Evolutionary conservation across 495 filamentous ascomycete species (phyloP).

Genomic region (Pyronema domesticum): DNA sequence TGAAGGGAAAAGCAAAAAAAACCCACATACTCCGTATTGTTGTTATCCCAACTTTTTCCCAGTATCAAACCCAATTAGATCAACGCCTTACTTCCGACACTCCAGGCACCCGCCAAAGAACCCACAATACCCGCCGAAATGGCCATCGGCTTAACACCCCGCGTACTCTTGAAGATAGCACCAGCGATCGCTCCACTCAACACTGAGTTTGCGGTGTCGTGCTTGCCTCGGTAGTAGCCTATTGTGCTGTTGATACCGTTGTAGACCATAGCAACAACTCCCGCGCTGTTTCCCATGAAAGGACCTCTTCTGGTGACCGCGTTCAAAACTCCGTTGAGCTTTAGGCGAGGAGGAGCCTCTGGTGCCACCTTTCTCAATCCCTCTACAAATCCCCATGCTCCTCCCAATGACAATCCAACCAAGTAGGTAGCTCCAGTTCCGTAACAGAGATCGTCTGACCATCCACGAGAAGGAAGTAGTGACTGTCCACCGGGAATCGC

Average conservation of each 20-base stretch:
- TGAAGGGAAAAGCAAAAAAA: background rate
- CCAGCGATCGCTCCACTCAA: slow-evolving; percentile 69
- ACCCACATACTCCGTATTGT: background rate
- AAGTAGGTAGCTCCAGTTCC: slow-evolving; percentile 90
- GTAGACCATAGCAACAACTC: slow-evolving; percentile 86
- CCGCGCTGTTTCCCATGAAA: slow-evolving; percentile 91
- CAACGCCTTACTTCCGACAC: slow-evolving; percentile 35
- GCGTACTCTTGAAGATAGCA: slow-evolving; percentile 89
- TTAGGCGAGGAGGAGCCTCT: slow-evolving; percentile 68
- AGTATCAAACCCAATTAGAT: slow-evolving; percentile 6
- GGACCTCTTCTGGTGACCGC: slow-evolving; percentile 80
- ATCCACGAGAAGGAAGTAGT: slow-evolving; percentile 81
- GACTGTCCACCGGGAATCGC: slow-evolving; percentile 73
- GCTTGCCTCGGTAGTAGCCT: slow-evolving; percentile 70
- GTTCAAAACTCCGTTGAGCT: slow-evolving; percentile 84
- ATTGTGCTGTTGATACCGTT: slow-evolving; percentile 86
- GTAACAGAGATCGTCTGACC: slow-evolving; percentile 96
- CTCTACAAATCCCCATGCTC: slow-evolving; percentile 79
- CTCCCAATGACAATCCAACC: slow-evolving; percentile 65
- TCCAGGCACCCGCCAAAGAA: slow-evolving; percentile 67
- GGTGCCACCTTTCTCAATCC: slow-evolving; percentile 55
- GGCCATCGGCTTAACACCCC: slow-evolving; percentile 75
- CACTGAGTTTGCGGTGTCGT: slow-evolving; percentile 79
- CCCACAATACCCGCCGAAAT: slow-evolving; percentile 81
- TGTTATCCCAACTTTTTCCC: background rate